Evolutionary conservation across 352 stramenopile genomes (phyloP), one percentile per base, ranked within the genome.

Genomic region (Thalassiosira ordinaria): DNA sequence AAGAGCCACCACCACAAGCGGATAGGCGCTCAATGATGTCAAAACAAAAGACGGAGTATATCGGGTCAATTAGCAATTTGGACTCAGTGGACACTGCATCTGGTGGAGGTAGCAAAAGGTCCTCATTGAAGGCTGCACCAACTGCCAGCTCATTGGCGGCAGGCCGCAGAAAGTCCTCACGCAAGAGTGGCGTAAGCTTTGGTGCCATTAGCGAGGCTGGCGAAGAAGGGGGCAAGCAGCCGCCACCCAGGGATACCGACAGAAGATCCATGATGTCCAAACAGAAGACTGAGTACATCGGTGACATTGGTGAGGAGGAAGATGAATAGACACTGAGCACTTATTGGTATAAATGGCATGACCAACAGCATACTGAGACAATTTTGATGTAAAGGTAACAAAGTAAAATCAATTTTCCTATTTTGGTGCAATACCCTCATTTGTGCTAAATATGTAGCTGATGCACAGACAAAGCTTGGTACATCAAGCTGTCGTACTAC

Each of bases 251-350:
- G n/a, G n/a, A n/a, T n/a, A 41, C 33, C 5, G 33, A 41, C 11
- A 41, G 33, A 41, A 41, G 33, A 11, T 41, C 33, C 33, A 41
- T 11, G 11, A 13, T 41, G 5, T 41, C 33, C 5, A 41, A 11
- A 41, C 5, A 41, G 33, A 39, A 63, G 27, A 63, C 53, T 41
- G 53, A 63, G 26, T 46, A 18, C 27, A 63, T 63, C 7, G 53
- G 53, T n/a, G 9, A 59, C 22, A 37, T 37, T 31, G 18, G 16
- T n/a, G 51, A 59, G 51, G 51, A 59, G n/a, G 51, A 59, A n/a
- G n/a, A n/a, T n/a, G n/a, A n/a, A n/a, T n/a, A n/a, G n/a, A n/a
- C n/a, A n/a, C n/a, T n/a, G n/a, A n/a, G n/a, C n/a, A n/a, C n/a
- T n/a, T n/a, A n/a, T n/a, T n/a, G n/a, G n/a, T n/a, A n/a, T n/a